Conservation (phyloP, 495 filamentous ascomycete genomes). For the Podospora bellae-mahoneyi region DNA sequence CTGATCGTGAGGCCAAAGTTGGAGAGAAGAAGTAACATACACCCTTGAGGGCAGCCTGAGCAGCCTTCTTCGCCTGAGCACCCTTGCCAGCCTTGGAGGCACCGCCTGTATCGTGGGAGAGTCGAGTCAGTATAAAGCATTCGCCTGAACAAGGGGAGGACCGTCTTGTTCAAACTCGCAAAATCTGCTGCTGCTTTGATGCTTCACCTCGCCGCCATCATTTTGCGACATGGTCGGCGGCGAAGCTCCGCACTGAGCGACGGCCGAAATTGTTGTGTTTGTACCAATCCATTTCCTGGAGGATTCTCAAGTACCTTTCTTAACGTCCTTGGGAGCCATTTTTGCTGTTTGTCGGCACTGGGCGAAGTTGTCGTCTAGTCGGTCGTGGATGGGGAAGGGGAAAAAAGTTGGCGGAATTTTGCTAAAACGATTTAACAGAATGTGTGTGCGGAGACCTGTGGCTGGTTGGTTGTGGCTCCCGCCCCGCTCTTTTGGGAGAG, state of each 20-base stretch:
- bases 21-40: constrained; percentile 52
- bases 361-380: constrained; percentile 29
- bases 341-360: constrained; percentile 49
- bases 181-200: constrained; percentile 59
- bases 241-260: constrained; percentile 36
- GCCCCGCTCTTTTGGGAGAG: background rate
- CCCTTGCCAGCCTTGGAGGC: constrained; percentile 65
- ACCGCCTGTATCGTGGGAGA: constrained; percentile 35
- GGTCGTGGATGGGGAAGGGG: constrained; percentile 27
- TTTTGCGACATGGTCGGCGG: constrained; percentile 18
- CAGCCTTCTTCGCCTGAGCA: constrained; percentile 78
- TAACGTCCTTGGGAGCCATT: constrained; percentile 70
- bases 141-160: constrained; percentile 36
- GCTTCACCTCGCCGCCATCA: constrained; percentile 34
- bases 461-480: constrained; percentile 15
- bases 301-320: constrained; percentile 61
- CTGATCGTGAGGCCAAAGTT: background rate
- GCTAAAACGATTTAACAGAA: constrained; percentile 11
- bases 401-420: constrained; percentile 20
- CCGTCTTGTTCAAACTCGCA: constrained; percentile 51
- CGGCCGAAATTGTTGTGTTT: constrained; percentile 32
- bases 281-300: constrained; percentile 17
- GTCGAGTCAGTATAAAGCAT: constrained; percentile 36
- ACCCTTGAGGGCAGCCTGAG: constrained; percentile 89
- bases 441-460: constrained; percentile 26